These are phyloP conservation scores for Penicillium sp. DNA, from an alignment of 2,329 filamentous ascomycete genomes.

Conservation along the genomic window DNA sequence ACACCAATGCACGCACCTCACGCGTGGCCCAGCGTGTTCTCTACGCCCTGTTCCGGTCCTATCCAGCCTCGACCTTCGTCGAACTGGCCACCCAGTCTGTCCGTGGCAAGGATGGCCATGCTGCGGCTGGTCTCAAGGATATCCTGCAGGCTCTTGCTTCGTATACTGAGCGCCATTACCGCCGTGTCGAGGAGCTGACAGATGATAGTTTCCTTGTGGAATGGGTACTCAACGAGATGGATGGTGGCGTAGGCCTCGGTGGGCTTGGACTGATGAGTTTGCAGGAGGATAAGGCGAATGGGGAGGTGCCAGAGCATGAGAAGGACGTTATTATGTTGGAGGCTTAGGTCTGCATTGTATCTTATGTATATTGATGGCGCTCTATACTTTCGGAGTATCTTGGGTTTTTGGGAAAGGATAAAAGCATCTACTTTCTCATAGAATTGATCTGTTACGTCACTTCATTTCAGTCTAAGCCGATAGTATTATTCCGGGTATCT, in stretches of 20 bases:
- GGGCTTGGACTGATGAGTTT: constrained; percentile 28
- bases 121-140: constrained; percentile 68
- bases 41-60: constrained; percentile 73
- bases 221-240: constrained; percentile 92
- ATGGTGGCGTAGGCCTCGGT: constrained; percentile 57
- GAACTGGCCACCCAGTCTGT: constrained; percentile 55
- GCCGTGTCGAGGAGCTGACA: constrained; percentile 80
- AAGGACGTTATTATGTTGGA: constrained; percentile 44
- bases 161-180: constrained; percentile 92
- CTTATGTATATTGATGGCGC: constrained; percentile 26
- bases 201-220: constrained; percentile 94
- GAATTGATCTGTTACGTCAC: constrained; percentile 14
- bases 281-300: constrained; percentile 18
- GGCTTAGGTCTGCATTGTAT: constrained; percentile 23
- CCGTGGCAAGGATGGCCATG: constrained; percentile 31
- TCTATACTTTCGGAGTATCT: constrained; percentile 21
- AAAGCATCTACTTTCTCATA: constrained; percentile 25
- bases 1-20: constrained; percentile 87
- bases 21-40: constrained; percentile 82
- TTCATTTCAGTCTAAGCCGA: neutral
- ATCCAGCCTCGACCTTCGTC: constrained; percentile 75
- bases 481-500: constrained; percentile 20
- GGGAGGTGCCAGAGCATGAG: constrained; percentile 28
- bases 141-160: constrained; percentile 81
- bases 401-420: constrained; percentile 20